A percentile compares a stretch with the other conserved stretches of the same genome.
Evolutionary conservation across 2,329 filamentous ascomycete species (phyloP).

Genomic region (Dothiorella sarmentorum): DNA sequence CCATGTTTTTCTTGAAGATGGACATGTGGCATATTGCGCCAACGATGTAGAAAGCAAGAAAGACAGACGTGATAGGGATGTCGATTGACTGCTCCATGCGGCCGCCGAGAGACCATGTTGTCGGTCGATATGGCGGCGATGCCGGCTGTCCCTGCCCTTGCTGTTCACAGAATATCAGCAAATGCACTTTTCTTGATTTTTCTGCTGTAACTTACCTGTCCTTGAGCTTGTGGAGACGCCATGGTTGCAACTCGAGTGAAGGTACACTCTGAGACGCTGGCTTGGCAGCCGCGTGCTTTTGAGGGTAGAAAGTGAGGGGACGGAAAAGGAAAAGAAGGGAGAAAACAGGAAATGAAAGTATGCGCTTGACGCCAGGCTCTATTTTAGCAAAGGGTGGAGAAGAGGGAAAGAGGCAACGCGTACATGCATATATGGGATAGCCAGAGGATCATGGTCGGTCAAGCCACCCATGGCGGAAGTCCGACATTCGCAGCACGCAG

Average conservation of each 20-base stretch:
- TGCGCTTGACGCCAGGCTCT: no score
- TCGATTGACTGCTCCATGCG: constrained; percentile 35
- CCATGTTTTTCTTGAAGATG: constrained; percentile 39
- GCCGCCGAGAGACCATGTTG: constrained; percentile 37
- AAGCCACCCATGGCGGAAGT: constrained; percentile 3
- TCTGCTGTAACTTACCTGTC: not conserved
- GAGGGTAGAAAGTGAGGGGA: not conserved
- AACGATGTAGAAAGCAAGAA: constrained; percentile 41
- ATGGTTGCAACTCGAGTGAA: constrained; percentile 1
- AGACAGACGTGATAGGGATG: constrained; percentile 40
- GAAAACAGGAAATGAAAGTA: not conserved
- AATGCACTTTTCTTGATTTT: not conserved
- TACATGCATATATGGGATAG: constrained; percentile 6
- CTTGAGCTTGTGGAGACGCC: not conserved
- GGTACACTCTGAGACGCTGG: not conserved
- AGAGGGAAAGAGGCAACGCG: not conserved
- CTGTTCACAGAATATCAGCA: no score
- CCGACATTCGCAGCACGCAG: not conserved
- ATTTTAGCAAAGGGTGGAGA: not conserved
- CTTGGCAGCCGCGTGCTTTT: not conserved
- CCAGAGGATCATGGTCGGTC: no score
- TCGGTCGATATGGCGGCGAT: constrained; percentile 31
- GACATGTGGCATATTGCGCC: constrained; percentile 41
- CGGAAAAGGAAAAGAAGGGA: not conserved
- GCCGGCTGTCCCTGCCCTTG: no score